Percentiles rank a stretch among this genome's conserved stretches.
phyloP scores from a whole-genome alignment of 495 filamentous ascomycete species.

The Penicillium simplicissimum region DNA sequence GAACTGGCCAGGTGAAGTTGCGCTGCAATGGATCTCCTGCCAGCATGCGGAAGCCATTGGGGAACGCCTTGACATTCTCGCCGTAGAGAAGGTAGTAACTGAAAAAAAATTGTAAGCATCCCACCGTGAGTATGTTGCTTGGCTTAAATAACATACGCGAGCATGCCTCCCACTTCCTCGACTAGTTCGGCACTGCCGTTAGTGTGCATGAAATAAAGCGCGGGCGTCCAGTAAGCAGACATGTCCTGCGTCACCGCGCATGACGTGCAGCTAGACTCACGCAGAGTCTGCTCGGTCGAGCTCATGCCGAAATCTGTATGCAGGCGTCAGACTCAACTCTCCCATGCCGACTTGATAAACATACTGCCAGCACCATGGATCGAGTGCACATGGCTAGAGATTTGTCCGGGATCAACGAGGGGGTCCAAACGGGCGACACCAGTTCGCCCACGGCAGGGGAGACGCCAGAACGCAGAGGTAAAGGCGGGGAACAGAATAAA shows the following conservation, averaged over 20 bases:
- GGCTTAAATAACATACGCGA: constrained; percentile 37
- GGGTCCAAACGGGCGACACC: constrained; percentile 63
- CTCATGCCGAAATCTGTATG: constrained; percentile 50
- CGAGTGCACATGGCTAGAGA: constrained; percentile 51
- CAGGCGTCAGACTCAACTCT: neutral
- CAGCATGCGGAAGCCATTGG: constrained; percentile 78
- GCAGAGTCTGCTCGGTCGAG: constrained; percentile 43
- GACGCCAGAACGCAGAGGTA: constrained; percentile 79
- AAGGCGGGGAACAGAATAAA: constrained; percentile 37
- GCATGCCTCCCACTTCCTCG: constrained; percentile 56
- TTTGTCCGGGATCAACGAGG: constrained; percentile 47
- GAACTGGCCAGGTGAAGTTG: constrained; percentile 68
- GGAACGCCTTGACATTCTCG: constrained; percentile 72
- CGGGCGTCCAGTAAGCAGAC: constrained; percentile 65
- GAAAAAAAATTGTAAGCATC: constrained; percentile 2
- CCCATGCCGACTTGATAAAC: constrained; percentile 23
- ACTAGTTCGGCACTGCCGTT: constrained; percentile 59
- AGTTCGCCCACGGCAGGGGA: constrained; percentile 70
- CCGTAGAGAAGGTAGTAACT: constrained; percentile 76
- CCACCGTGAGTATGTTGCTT: neutral
- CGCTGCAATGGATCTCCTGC: constrained; percentile 70
- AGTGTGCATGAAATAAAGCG: constrained; percentile 55
- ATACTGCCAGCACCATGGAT: constrained; percentile 57
- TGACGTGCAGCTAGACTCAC: constrained; percentile 53
- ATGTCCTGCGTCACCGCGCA: constrained; percentile 60